Evolutionary conservation across 305 asterid genomes (phyloP), one percentile per base, ranked within the genome.

Genomic region (Stenogyne calaminthoides): DNA sequence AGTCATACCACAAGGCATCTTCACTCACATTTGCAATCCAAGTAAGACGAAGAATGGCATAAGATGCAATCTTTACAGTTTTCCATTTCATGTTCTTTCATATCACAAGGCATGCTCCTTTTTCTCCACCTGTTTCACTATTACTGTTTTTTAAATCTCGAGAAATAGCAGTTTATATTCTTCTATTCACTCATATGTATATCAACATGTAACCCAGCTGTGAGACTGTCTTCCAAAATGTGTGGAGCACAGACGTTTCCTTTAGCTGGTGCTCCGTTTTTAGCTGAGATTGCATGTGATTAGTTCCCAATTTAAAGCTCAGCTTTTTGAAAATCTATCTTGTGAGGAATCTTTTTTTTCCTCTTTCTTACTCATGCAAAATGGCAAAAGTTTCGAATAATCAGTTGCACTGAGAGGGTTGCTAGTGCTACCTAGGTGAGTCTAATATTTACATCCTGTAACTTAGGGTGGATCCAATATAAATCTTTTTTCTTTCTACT

Each of bases 1-100:
- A 95, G 87, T 75, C 94, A 68, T 87, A 88, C 78, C 99, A 95
- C 78, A 89, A 87, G 78, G 96, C 98, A 70, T 87, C 99, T 74
- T 95, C 99, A 14, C 91, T 95, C 60, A 87, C 98, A 39, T 81
- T 89, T 66, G 25, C 96, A 66, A 87, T 92, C 83, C 99, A 95
- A 91, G 99, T 92, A 90, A 89, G 55, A 54, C 11, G 6, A 72
- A 54, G 42, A 15, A 59, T 54, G 19, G 12, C 14, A 20, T 64
- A 19, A 40, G 66, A 49, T 11, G 14, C 34, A 19, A 32, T 14
- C 27, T 3, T n/a, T n/a, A 25, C 32, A 12, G 32, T 19, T 67
- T 57, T 11, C 22, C 49, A 29, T 42, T n/a, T 11, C 11, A 7
- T 63, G 6, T 42, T 44, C 46, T 58, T 40, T 25, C 25, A 46